Base-by-base conservation (phyloP, 2,329 filamentous ascomycete species). In the Ascosphaera pollenicola region DNA sequence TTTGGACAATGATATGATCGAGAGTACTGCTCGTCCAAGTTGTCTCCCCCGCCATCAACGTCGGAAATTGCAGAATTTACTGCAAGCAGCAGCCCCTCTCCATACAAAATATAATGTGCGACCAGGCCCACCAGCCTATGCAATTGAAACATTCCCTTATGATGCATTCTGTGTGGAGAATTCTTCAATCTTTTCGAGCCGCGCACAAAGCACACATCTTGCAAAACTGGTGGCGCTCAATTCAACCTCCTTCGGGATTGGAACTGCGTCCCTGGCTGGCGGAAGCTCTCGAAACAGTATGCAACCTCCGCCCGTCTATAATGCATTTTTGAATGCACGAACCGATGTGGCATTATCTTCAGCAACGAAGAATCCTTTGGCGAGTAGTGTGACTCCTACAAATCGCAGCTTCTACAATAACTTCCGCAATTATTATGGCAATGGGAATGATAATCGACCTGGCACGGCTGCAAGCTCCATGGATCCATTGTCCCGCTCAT, bases 141-240 rank as follows among this genome's bases (percentile, higher is more conserved):
- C 84, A 3, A 73, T 92, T 40, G 89, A 98, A 57, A 79, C 85
- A 0, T 98, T 81, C 53, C 89, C 89, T 0, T 81, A 80, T 51
- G 82, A 95, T 54, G 71, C 80, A 2, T 94, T 92, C 53, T 79
- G 83, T 16, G 84, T 80, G 0, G 89, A 98, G 56, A 85, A 82
- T 46, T 69, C 77, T 24, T 69, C 77, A 1, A 66, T 93, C 2
- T 94, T 92, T 57, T 78, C 74, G 32, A 68, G 80, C 16, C 72
- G 68, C 46, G 69, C 85, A 1, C 62, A 70, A 4, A 67, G 73
- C 7, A 80, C 78, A 39, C 78, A 76, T 0, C 65, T 98, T 38
- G 75, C 81, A 35, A 89, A 82, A 50, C 85, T 85, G 62, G 85
- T 89, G 39, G 75, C 79, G 38, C 74, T 94, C 47, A 94, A 83